phyloP scores from a whole-genome alignment of 2,329 filamentous ascomycete species.

The Epichloe typhina region DNA sequence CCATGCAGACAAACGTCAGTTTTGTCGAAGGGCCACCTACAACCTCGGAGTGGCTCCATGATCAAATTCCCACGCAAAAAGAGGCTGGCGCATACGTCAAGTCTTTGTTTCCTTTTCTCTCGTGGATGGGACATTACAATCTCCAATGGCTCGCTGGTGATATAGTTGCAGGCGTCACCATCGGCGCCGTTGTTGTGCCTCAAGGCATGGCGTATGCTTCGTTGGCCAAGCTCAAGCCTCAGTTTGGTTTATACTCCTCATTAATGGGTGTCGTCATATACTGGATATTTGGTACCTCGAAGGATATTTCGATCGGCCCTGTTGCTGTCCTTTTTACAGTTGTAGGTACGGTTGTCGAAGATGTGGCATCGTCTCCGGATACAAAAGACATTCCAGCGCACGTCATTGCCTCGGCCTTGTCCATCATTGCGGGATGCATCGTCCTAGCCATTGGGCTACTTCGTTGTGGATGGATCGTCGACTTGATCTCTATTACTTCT shows the following conservation, averaged over 20 bases:
- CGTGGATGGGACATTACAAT: slow-evolving; percentile 89
- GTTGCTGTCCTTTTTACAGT: slow-evolving; percentile 93
- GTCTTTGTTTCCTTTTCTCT: slow-evolving; percentile 72
- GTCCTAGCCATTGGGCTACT: slow-evolving; percentile 67
- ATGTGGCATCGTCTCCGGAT: slow-evolving; percentile 34
- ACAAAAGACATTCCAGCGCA: slow-evolving; percentile 47
- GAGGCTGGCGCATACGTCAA: slow-evolving; percentile 48
- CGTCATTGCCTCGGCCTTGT: slow-evolving; percentile 64
- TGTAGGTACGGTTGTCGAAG: slow-evolving; percentile 65
- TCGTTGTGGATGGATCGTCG: slow-evolving; percentile 78
- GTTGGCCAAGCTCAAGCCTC: slow-evolving; percentile 62
- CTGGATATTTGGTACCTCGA: slow-evolving; percentile 97
- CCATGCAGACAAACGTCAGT: slow-evolving; percentile 55
- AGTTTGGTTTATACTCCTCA: slow-evolving; percentile 76
- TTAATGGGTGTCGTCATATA: slow-evolving; percentile 94
- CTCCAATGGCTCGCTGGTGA: slow-evolving; percentile 79
- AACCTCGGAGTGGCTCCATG: slow-evolving; percentile 55
- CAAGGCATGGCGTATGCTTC: slow-evolving; percentile 93
- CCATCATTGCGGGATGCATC: slow-evolving; percentile 65
- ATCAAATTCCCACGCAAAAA: slow-evolving; percentile 44
- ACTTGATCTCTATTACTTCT: slow-evolving; percentile 86
- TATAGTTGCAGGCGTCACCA: slow-evolving; percentile 59
- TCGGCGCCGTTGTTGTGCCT: slow-evolving; percentile 67
- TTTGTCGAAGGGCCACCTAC: slow-evolving; percentile 78
- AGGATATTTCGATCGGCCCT: slow-evolving; percentile 94